These are phyloP conservation scores for Arachis monticola DNA, from an alignment of 331 rosid genomes.

Conservation along the genomic window DNA sequence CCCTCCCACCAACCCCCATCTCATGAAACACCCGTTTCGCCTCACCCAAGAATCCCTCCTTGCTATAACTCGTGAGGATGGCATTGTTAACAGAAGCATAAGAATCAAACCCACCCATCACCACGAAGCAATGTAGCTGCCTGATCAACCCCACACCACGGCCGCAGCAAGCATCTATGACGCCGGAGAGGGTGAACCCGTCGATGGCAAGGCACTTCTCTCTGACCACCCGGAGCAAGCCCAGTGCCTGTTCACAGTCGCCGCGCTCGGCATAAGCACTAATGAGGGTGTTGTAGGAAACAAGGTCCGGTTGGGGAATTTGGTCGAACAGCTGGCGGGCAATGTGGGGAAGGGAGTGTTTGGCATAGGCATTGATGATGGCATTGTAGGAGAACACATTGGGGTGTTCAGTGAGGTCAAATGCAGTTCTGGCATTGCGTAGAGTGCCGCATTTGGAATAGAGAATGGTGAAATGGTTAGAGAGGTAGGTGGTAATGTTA, in stretches of 20 bases:
- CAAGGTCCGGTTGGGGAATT: slow-evolving; percentile 74
- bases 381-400: slow-evolving; percentile 60
- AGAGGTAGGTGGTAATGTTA: slow-evolving; percentile 63
- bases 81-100: slow-evolving; percentile 71
- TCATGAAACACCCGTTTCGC: slow-evolving; percentile 61
- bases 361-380: slow-evolving; percentile 61
- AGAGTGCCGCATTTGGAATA: slow-evolving; percentile 83
- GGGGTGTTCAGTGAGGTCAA: slow-evolving; percentile 50
- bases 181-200: slow-evolving; percentile 74
- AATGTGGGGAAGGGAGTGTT: slow-evolving; percentile 48
- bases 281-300: slow-evolving; percentile 70
- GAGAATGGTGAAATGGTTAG: slow-evolving; percentile 80
- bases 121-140: slow-evolving; percentile 65
- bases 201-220: slow-evolving; percentile 51
- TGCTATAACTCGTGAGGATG: slow-evolving; percentile 60
- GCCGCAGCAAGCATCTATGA: slow-evolving; percentile 53
- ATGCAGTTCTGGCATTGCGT: slow-evolving; percentile 54
- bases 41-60: slow-evolving; percentile 57
- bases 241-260: slow-evolving; percentile 46
- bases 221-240: slow-evolving; percentile 56
- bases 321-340: slow-evolving; percentile 77
- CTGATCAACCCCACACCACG: slow-evolving; percentile 56
- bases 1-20: slow-evolving; percentile 59
- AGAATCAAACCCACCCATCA: slow-evolving; percentile 61
- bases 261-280: slow-evolving; percentile 66